Percentiles rank a stretch among this genome's conserved stretches.
Evolutionary conservation across 495 filamentous ascomycete genomes (phyloP).

Genomic region (Hypoxylon fuscum): DNA sequence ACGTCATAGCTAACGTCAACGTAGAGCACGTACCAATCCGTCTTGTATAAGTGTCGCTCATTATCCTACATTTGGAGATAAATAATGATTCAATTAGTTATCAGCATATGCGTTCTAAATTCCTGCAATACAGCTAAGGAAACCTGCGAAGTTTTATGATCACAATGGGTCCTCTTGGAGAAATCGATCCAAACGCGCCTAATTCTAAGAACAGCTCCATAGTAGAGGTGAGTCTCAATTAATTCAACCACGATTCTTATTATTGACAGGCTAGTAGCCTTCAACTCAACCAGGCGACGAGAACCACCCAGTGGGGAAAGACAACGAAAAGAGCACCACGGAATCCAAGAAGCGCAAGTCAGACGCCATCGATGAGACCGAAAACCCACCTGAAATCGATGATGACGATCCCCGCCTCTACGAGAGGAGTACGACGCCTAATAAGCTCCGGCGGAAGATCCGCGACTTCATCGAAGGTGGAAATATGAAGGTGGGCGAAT

Average conservation of each 20-base stretch:
- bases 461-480: slow-evolving; percentile 51
- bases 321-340: not conserved
- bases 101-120: no score
- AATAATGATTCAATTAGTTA: no score
- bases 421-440: slow-evolving; percentile 42
- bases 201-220: not conserved
- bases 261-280: not conserved
- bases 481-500: slow-evolving; percentile 58
- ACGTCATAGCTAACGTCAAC: not conserved
- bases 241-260: not conserved
- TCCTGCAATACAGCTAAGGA: no score
- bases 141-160: not conserved
- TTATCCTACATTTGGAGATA: no score
- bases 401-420: slow-evolving; percentile 30
- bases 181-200: not conserved
- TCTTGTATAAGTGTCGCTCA: not conserved
- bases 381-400: slow-evolving; percentile 39
- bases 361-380: slow-evolving; percentile 19
- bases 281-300: not conserved
- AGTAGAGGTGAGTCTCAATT: not conserved
- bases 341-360: slow-evolving; percentile 47
- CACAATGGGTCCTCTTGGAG: slow-evolving; percentile 3
- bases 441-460: slow-evolving; percentile 55
- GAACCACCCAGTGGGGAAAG: not conserved
- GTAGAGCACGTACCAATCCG: not conserved